phyloP scores from a whole-genome alignment of 2,329 filamentous ascomycete species.

The Tolypocladium endophyticum region DNA sequence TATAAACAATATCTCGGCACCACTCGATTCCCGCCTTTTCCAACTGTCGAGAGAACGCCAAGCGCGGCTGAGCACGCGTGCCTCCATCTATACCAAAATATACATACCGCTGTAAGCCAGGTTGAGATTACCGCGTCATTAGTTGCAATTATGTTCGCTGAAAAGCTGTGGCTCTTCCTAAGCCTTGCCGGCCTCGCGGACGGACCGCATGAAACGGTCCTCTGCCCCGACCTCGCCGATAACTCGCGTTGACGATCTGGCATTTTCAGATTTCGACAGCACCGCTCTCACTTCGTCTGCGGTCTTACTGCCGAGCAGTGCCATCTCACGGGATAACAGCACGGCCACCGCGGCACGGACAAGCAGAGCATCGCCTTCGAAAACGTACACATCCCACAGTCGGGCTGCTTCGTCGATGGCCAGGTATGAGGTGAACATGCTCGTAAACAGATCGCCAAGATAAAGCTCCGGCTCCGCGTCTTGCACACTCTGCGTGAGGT shows the following conservation, averaged over 20 bases:
- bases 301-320: constrained; percentile 35
- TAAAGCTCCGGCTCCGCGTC: constrained; percentile 40
- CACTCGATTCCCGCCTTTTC: background rate
- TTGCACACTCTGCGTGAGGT: constrained; percentile 43
- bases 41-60: constrained; percentile 7
- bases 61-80: background rate
- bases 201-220: constrained; percentile 27
- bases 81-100: constrained; percentile 11
- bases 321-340: constrained; percentile 42
- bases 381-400: constrained; percentile 73
- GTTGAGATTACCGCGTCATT: constrained; percentile 4
- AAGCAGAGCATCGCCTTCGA: constrained; percentile 66
- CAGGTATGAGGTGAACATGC: constrained; percentile 52
- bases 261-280: constrained; percentile 18
- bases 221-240: constrained; percentile 35
- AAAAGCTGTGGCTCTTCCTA: constrained; percentile 5
- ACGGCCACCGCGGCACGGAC: constrained; percentile 63
- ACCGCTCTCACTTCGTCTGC: constrained; percentile 32
- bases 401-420: constrained; percentile 60
- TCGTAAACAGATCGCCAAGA: constrained; percentile 50
- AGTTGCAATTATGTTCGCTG: background rate
- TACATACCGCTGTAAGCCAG: constrained; percentile 11
- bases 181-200: constrained; percentile 23
- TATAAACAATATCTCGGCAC: background rate
- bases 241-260: constrained; percentile 19